phyloP scores from a whole-genome alignment of 352 stramenopile species.

The Globisporangium yorkense region DNA sequence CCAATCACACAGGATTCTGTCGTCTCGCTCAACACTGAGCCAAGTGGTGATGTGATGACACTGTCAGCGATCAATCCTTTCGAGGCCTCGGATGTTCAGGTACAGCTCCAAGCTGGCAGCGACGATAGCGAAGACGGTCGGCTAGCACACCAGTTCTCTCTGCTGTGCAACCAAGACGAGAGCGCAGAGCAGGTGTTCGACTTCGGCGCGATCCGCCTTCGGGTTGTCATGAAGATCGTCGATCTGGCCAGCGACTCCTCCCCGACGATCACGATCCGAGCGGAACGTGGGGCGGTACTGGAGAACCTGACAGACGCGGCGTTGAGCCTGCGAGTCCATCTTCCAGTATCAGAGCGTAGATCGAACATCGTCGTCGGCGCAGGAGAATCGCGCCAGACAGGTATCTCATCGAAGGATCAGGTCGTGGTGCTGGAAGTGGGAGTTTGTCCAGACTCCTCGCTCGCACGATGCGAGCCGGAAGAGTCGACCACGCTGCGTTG shows the following conservation, averaged over 20 bases:
- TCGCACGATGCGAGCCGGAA: background rate
- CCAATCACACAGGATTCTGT: background rate
- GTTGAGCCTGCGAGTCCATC: constrained; percentile 8
- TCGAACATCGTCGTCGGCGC: constrained; percentile 1
- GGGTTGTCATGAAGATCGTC: constrained; percentile 9
- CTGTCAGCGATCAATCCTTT: constrained; percentile 40
- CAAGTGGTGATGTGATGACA: constrained; percentile 13
- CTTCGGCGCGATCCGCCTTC: constrained; percentile 23
- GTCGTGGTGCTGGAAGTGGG: constrained; percentile 12
- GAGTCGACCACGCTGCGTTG: constrained; percentile 7
- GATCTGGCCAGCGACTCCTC: constrained; percentile 4
- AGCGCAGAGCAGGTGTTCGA: constrained; percentile 28
- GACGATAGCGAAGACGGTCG: background rate
- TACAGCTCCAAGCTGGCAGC: constrained; percentile 1
- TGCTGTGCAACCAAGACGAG: constrained; percentile 8
- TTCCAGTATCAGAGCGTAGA: constrained; percentile 3
- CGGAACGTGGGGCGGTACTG: constrained; percentile 13
- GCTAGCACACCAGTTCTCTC: constrained; percentile 1
- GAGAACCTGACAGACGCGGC: constrained; percentile 9
- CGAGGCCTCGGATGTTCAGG: constrained; percentile 17
- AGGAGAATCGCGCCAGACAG: constrained; percentile 7
- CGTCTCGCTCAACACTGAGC: constrained; percentile 14
- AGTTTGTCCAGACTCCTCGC: background rate
- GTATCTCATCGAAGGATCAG: constrained; percentile 9
- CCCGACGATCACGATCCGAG: constrained; percentile 28